Evolutionary conservation across 2,329 filamentous ascomycete genomes (phyloP).

Genomic region (Aspergillus uvarum): DNA sequence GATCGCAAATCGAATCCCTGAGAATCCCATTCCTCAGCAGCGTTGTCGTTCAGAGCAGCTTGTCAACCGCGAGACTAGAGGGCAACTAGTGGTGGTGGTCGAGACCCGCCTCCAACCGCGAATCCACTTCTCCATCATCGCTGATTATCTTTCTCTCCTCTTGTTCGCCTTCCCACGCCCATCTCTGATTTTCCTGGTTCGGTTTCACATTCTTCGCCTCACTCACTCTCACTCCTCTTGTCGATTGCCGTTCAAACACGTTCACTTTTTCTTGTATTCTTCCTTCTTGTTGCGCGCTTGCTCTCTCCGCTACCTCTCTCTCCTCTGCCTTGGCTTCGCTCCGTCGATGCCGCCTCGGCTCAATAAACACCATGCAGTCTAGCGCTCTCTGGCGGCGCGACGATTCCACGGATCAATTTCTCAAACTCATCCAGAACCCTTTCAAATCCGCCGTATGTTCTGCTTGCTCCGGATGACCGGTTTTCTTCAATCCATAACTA

Average conservation of each 20-base stretch:
- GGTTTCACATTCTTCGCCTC: background rate
- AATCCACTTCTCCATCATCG: constrained; percentile 10
- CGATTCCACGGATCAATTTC: constrained; percentile 39
- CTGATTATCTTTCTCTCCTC: background rate
- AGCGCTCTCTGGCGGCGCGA: constrained; percentile 27
- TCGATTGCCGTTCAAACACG: background rate
- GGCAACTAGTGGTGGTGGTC: constrained; percentile 2
- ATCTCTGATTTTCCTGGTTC: background rate
- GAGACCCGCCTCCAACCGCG: constrained; percentile 12
- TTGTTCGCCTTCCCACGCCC: background rate
- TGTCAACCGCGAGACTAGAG: background rate
- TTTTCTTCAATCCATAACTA: constrained; percentile 7
- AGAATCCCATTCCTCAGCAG: background rate
- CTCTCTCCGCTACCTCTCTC: constrained; percentile 13
- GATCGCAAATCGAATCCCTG: background rate
- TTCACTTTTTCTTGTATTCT: background rate
- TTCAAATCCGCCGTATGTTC: constrained; percentile 45
- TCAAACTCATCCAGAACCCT: constrained; percentile 47
- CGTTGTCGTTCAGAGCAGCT: background rate
- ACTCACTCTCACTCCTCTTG: background rate
- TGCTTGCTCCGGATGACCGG: background rate
- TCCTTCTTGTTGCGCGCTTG: background rate
- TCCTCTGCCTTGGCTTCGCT: constrained; percentile 11
- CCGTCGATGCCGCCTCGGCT: constrained; percentile 19
- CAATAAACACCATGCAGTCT: constrained; percentile 27